phyloP scores from a whole-genome alignment of 2,329 filamentous ascomycete species.

The Claviceps maximensis region DNA sequence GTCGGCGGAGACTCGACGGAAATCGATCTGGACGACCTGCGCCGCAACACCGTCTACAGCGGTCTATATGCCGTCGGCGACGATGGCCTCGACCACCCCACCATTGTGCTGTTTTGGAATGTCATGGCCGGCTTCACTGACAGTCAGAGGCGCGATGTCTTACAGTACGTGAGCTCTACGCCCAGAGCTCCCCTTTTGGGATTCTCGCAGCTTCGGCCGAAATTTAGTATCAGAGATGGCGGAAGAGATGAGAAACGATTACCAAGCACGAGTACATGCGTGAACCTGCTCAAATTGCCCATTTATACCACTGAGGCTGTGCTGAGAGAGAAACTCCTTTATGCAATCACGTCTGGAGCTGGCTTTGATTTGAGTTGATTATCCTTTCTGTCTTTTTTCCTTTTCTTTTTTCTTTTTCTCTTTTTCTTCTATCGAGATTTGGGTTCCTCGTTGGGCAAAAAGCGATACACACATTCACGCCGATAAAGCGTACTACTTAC shows the following conservation, averaged over 20 bases:
- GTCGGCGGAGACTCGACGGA: constrained; percentile 77
- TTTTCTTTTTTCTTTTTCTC: background rate
- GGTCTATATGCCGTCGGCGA: constrained; percentile 85
- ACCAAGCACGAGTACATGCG: constrained; percentile 90
- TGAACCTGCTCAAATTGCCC: constrained; percentile 87
- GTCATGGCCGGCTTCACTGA: constrained; percentile 69
- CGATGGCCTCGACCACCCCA: constrained; percentile 74
- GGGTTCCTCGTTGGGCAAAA: background rate
- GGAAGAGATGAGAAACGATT: constrained; percentile 49
- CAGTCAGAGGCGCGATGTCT: constrained; percentile 64
- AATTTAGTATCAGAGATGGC: constrained; percentile 80
- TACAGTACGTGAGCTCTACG: constrained; percentile 93
- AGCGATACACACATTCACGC: background rate
- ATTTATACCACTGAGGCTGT: constrained; percentile 54
- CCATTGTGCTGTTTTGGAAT: constrained; percentile 79
- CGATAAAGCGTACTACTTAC: background rate
- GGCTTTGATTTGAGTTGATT: constrained; percentile 70
- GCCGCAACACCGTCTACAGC: constrained; percentile 72
- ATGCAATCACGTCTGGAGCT: constrained; percentile 78
- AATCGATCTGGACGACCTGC: constrained; percentile 78
- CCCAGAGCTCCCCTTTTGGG: constrained; percentile 81
- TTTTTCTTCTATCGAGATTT: background rate
- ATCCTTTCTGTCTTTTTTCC: background rate
- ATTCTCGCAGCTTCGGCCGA: constrained; percentile 72
- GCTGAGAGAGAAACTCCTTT: constrained; percentile 70